A percentile compares a stretch with the other conserved stretches of the same genome.
Conservation (phyloP, 2,329 filamentous ascomycete species). For the Decorospora gaudefroyi region DNA sequence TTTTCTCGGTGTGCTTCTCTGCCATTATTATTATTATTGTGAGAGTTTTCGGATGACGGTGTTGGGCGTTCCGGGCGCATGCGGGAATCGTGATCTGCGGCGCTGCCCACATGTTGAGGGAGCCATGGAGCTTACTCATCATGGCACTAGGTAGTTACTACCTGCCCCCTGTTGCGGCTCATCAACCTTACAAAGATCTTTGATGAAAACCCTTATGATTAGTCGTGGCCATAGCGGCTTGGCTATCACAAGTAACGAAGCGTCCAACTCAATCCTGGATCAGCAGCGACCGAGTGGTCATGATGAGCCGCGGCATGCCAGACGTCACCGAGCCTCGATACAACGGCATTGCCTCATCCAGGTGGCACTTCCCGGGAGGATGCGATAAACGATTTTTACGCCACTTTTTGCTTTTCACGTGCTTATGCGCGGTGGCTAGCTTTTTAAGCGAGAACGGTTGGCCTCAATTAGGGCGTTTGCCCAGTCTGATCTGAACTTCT, state of each 20-base stretch:
- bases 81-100: slow-evolving; percentile 15
- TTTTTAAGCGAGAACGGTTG: slow-evolving; percentile 16
- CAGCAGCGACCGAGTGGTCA: slow-evolving; percentile 15
- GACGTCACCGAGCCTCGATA: slow-evolving; percentile 8
- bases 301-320: slow-evolving; percentile 16
- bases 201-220: neutral
- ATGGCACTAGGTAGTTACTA: neutral
- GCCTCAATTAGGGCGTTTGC: too few species aligned
- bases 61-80: neutral
- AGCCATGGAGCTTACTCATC: slow-evolving; percentile 18
- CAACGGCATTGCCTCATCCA: slow-evolving; percentile 12
- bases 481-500: too few species aligned
- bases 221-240: slow-evolving; percentile 2
- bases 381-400: slow-evolving; percentile 10
- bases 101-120: slow-evolving; percentile 4
- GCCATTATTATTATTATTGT: too few species aligned
- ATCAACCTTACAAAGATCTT: neutral
- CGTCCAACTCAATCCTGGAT: too few species aligned
- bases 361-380: slow-evolving; percentile 11
- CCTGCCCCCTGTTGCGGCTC: slow-evolving; percentile 17
- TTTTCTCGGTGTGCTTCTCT: too few species aligned
- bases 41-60: neutral
- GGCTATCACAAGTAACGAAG: slow-evolving; percentile 4
- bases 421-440: slow-evolving; percentile 17
- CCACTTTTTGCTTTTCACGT: slow-evolving; percentile 23